Percentiles rank a stretch among this genome's conserved stretches.
Conservation (phyloP, 2,329 filamentous ascomycete species). For the Dactylellina leptospora region DNA sequence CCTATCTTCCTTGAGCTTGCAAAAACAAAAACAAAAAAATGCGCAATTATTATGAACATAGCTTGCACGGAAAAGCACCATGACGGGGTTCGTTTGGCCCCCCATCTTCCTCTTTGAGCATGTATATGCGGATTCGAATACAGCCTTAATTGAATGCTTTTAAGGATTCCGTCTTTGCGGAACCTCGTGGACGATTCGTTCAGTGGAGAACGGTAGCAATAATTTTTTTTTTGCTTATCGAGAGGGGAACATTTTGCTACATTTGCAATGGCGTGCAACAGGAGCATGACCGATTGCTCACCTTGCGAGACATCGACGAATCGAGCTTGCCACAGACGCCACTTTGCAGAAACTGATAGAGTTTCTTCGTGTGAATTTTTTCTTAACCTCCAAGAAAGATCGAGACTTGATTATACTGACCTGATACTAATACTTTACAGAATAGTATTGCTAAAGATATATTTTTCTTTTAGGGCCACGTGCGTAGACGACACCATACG, state of each 20-base stretch:
- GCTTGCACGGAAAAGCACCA: constrained; percentile 9
- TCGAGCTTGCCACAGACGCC: constrained; percentile 17
- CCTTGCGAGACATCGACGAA: constrained; percentile 8
- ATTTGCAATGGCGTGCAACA: neutral
- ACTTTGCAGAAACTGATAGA: constrained; percentile 6
- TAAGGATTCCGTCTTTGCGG: constrained; percentile 9
- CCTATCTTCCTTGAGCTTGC: constrained; percentile 23
- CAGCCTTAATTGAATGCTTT: constrained; percentile 47
- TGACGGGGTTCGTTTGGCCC: constrained; percentile 3
- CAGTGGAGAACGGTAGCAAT: neutral
- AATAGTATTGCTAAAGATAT: too few relatives aligned
- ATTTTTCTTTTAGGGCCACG: too few relatives aligned
- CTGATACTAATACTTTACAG: too few relatives aligned
- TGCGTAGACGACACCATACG: constrained; percentile 27
- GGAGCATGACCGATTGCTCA: constrained; percentile 23
- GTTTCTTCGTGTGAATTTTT: too few relatives aligned
- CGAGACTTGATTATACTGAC: too few relatives aligned
- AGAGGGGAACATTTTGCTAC: constrained; percentile 17
- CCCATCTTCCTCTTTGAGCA: constrained; percentile 43
- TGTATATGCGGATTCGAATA: constrained; percentile 49
- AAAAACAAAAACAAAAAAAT: constrained; percentile 12
- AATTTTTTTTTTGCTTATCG: constrained; percentile 25
- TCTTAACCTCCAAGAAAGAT: neutral
- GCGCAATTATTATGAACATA: constrained; percentile 39
- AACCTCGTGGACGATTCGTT: constrained; percentile 27